These are phyloP conservation scores for Linnemannia exigua DNA, from an alignment of 192 early-diverging fungal genomes.

Conservation along the genomic window DNA sequence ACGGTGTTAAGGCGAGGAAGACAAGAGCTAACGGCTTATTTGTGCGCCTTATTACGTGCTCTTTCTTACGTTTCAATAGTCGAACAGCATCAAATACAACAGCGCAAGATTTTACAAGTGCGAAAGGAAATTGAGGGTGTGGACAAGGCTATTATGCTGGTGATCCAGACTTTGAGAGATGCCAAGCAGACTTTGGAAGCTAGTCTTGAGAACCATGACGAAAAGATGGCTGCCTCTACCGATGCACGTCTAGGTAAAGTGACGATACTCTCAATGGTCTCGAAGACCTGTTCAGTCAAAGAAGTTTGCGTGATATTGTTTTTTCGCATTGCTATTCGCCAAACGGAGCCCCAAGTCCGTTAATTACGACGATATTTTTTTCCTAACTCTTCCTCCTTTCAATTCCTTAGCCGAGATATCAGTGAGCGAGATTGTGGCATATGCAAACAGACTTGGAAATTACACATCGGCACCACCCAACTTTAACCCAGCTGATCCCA, in stretches of 20 bases:
- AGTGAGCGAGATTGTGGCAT: constrained; percentile 64
- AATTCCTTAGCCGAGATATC: constrained; percentile 30
- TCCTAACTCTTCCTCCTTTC: neutral
- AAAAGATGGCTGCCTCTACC: constrained; percentile 30
- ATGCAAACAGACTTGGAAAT: constrained; percentile 64
- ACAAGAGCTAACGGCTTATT: neutral
- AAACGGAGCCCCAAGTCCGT: neutral
- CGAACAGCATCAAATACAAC: constrained; percentile 63
- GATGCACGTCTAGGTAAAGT: constrained; percentile 42
- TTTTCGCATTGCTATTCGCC: neutral
- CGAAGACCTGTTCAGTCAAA: neutral
- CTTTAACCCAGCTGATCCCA: constrained; percentile 60
- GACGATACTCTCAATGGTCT: neutral
- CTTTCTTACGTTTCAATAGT: constrained; percentile 39
- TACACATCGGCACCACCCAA: constrained; percentile 70
- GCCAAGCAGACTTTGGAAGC: constrained; percentile 53
- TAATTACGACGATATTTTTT: neutral
- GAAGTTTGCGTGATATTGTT: neutral
- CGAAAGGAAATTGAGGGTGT: constrained; percentile 64
- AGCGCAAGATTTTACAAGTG: constrained; percentile 60
- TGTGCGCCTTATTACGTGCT: neutral
- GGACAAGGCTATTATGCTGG: constrained; percentile 52
- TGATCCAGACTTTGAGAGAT: constrained; percentile 53
- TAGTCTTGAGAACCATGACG: constrained; percentile 40
- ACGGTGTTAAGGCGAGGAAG: neutral